Percentiles rank a stretch among this genome's conserved stretches.
Conservation (phyloP, 805 yeast species). For the Soucietia sequanensis region DNA sequence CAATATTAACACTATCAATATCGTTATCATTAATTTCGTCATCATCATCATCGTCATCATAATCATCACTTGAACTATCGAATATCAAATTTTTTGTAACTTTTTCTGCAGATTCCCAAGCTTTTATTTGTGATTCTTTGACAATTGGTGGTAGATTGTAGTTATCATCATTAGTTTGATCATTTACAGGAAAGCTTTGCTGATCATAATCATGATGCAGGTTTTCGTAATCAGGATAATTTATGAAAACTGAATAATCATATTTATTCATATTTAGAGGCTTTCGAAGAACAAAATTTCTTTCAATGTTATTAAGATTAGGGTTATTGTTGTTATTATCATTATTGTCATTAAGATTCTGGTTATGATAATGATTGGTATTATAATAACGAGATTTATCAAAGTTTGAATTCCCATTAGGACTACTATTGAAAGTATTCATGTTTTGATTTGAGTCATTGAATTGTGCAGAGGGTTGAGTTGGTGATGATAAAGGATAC, state of each 20-base stretch:
- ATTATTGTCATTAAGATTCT: constrained; percentile 1
- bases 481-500: constrained; percentile 2
- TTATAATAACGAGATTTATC: too few relatives aligned
- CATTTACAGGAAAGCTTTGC: background rate
- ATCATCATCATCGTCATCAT: constrained; percentile 16
- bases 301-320: constrained; percentile 1
- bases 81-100: constrained; percentile 35
- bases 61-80: constrained; percentile 25
- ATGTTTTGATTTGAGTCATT: background rate
- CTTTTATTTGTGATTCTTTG: constrained; percentile 41
- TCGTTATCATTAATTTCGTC: constrained; percentile 3
- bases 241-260: constrained; percentile 37
- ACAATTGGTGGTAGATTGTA: constrained; percentile 27
- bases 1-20: too few relatives aligned
- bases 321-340: constrained; percentile 4
- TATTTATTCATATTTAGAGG: constrained; percentile 31
- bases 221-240: constrained; percentile 16
- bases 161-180: background rate
- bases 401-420: too few relatives aligned
- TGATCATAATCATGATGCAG: constrained; percentile 13
- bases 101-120: constrained; percentile 47
- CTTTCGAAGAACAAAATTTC: constrained; percentile 27
- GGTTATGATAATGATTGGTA: too few relatives aligned
- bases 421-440: background rate
- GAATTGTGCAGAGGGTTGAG: background rate